Conservation (phyloP, 2,329 filamentous ascomycete species). For the Cladosporium austrohemisphaericum region DNA sequence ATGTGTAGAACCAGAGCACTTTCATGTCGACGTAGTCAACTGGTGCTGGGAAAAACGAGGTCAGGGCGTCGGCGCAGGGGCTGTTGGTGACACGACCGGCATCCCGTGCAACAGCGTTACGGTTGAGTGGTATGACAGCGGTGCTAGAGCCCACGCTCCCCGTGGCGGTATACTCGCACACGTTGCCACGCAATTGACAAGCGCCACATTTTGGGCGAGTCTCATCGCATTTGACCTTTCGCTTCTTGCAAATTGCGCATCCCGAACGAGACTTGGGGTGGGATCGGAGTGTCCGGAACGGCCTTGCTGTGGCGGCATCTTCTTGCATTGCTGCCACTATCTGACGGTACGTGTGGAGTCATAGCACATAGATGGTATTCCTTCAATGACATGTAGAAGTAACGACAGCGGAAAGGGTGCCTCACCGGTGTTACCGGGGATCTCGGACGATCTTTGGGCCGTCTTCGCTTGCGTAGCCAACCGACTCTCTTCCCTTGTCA, state of each 20-base stretch:
- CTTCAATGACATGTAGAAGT: not conserved
- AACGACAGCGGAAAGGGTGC: too few relatives aligned
- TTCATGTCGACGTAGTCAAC: slow-evolving; percentile 3
- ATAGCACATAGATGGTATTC: not conserved
- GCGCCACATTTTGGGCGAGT: not conserved
- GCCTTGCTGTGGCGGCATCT: not conserved
- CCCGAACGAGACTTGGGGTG: not conserved
- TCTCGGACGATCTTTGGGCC: too few relatives aligned
- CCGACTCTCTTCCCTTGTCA: not conserved
- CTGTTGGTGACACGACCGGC: not conserved
- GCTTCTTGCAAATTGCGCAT: not conserved
- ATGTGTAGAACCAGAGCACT: not conserved
- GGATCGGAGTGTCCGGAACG: not conserved
- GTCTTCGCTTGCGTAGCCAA: too few relatives aligned
- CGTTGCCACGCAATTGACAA: not conserved
- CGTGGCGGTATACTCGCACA: not conserved
- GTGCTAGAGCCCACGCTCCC: not conserved
- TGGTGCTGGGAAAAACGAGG: not conserved
- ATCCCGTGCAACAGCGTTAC: not conserved
- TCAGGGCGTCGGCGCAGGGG: not conserved
- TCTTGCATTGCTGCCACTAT: not conserved
- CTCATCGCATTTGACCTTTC: slow-evolving; percentile 7
- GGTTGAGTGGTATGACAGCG: not conserved
- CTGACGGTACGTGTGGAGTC: not conserved
- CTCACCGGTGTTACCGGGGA: too few relatives aligned